Evolutionary conservation across 768 basidiomycete species (phyloP).

Genomic region (Butyriboletus loyo): DNA sequence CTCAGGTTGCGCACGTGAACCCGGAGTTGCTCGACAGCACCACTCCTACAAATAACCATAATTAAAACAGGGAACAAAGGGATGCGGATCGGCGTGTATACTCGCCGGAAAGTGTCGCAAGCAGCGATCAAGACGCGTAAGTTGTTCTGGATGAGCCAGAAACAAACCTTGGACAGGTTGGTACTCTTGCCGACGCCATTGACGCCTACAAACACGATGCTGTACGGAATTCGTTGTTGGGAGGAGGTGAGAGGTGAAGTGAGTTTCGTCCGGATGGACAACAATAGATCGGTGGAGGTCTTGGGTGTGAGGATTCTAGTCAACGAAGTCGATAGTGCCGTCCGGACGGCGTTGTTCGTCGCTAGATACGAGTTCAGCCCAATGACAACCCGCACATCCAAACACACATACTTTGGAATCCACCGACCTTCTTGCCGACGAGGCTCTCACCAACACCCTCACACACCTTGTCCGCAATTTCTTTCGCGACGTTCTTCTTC

Average conservation of each 20-base stretch:
- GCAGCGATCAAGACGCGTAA: slow-evolving; percentile 93
- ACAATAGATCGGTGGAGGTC: slow-evolving; percentile 92
- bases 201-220: slow-evolving; percentile 95
- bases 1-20: slow-evolving; percentile 95
- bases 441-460: slow-evolving; percentile 90
- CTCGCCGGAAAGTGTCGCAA: slow-evolving; percentile 92
- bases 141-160: slow-evolving; percentile 97
- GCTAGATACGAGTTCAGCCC: slow-evolving; percentile 43
- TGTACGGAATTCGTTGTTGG: slow-evolving; percentile 82
- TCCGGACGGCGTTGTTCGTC: slow-evolving; percentile 78
- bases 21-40: slow-evolving; percentile 95
- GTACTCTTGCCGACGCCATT: slow-evolving; percentile 99
- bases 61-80: not conserved
- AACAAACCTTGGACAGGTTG: slow-evolving; percentile 96
- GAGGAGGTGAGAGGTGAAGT: slow-evolving; percentile 69
- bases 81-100: not conserved
- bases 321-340: slow-evolving; percentile 79
- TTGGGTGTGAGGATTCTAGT: slow-evolving; percentile 95
- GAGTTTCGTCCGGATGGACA: slow-evolving; percentile 89
- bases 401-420: slow-evolving; percentile 72
- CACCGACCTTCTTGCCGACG: slow-evolving; percentile 86
- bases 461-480: slow-evolving; percentile 92
- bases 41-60: slow-evolving; percentile 53
- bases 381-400: not conserved
- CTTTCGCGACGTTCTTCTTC: slow-evolving; percentile 97